Percentiles rank a stretch among this genome's conserved stretches.
phyloP scores from a whole-genome alignment of 2,329 filamentous ascomycete species.

The Claviceps capensis region DNA sequence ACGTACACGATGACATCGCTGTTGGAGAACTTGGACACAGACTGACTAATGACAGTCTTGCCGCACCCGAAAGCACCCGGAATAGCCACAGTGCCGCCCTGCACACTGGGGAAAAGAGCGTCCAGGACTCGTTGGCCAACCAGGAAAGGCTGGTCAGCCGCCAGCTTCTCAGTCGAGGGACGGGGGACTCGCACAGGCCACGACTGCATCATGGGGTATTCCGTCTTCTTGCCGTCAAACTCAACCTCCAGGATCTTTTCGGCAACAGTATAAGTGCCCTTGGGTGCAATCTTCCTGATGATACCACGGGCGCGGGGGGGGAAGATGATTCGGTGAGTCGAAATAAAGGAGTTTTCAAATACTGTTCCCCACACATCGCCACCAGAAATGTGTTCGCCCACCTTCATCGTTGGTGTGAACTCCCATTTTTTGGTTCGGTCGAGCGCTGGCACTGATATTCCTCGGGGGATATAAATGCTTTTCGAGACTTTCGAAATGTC shows the following conservation, averaged over 20 bases:
- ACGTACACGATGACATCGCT: constrained; percentile 98
- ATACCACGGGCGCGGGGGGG: constrained; percentile 82
- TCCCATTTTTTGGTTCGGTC: constrained; percentile 93
- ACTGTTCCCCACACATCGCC: constrained; percentile 94
- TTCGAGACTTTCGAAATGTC: constrained; percentile 64
- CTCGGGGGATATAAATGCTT: constrained; percentile 95
- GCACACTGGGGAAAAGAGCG: constrained; percentile 88
- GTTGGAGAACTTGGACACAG: constrained; percentile 99
- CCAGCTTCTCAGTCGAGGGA: constrained; percentile 81
- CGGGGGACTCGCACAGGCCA: constrained; percentile 97
- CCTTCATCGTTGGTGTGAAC: constrained; percentile 81
- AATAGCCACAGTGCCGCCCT: constrained; percentile 95
- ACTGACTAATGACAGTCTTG: constrained; percentile 98
- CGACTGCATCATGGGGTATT: constrained; percentile 95
- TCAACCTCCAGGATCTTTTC: constrained; percentile 92
- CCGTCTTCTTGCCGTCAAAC: constrained; percentile 90
- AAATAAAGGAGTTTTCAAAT: constrained; percentile 89
- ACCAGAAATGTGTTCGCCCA: constrained; percentile 91
- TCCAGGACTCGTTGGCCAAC: constrained; percentile 96
- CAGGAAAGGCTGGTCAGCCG: constrained; percentile 80
- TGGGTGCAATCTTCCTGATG: constrained; percentile 78
- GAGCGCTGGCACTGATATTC: constrained; percentile 75
- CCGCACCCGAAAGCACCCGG: constrained; percentile 97
- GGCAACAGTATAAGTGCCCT: constrained; percentile 86
- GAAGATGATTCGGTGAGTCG: constrained; percentile 84